Percentiles rank a stretch among this genome's conserved stretches.
These are phyloP conservation scores for Xylaria curta DNA, from an alignment of 495 filamentous ascomycete species.

Conservation along the genomic window DNA sequence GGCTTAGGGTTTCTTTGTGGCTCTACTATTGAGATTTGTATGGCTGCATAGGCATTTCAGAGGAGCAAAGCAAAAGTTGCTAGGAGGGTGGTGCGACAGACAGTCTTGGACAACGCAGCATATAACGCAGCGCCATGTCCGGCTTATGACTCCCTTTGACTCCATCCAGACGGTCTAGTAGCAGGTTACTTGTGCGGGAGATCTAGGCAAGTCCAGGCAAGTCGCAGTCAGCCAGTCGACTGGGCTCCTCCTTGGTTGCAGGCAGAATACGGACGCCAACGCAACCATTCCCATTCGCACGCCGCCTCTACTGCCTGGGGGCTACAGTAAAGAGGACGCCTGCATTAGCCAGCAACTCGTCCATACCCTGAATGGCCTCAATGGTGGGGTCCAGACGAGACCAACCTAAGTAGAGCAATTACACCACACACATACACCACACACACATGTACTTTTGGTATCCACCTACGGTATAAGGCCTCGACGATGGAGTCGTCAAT, in stretches of 20 bases:
- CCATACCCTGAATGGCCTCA: constrained; percentile 8
- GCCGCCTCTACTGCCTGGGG: neutral
- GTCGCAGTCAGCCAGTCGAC: constrained; percentile 8
- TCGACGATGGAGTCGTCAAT: constrained; percentile 20
- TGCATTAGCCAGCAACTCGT: constrained; percentile 21
- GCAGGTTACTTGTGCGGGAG: constrained; percentile 7
- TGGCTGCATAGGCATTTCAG: neutral
- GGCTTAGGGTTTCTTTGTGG: constrained; percentile 2
- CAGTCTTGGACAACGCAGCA: constrained; percentile 7
- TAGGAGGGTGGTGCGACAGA: neutral
- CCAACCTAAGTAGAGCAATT: neutral
- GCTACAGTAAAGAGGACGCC: constrained; percentile 4
- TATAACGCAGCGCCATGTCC: constrained; percentile 5
- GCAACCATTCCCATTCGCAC: neutral
- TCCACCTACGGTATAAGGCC: constrained; percentile 2
- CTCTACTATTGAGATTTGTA: constrained; percentile 7
- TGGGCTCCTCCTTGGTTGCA: neutral
- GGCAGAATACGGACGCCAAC: constrained; percentile 12
- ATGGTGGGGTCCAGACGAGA: neutral
- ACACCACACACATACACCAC: neutral
- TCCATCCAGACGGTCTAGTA: neutral
- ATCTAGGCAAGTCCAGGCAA: neutral
- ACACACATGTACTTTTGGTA: neutral
- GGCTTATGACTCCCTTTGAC: constrained; percentile 13
- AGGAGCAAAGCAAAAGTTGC: constrained; percentile 4